A percentile compares a stretch with the other conserved stretches of the same genome.
These are phyloP conservation scores for Phylloporus arenicola DNA, from an alignment of 768 basidiomycete species.

Conservation along the genomic window DNA sequence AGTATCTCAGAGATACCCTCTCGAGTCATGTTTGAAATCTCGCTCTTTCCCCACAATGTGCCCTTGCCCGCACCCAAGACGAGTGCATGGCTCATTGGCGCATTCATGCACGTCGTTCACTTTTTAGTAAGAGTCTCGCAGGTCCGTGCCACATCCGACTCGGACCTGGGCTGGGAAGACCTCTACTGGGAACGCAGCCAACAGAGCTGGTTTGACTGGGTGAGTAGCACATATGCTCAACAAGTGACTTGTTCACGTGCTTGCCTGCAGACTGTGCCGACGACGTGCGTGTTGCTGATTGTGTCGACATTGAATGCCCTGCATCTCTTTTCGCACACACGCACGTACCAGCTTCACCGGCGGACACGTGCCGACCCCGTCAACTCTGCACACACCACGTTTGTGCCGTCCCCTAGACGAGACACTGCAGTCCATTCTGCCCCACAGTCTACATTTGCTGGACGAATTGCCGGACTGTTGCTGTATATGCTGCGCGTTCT, in stretches of 20 bases:
- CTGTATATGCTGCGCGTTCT: conserved; percentile 31
- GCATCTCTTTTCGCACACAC: conserved; percentile 66
- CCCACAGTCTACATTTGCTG: conserved; percentile 39
- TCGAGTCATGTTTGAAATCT: conserved; percentile 69
- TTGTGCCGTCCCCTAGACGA: conserved; percentile 45
- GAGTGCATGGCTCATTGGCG: conserved; percentile 62
- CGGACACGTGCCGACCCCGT: conserved; percentile 52
- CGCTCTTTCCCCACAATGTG: conserved; percentile 75
- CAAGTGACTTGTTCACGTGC: conserved; percentile 7
- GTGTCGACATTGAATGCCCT: conserved; percentile 55
- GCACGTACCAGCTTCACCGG: conserved; percentile 62
- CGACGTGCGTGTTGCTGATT: conserved; percentile 50
- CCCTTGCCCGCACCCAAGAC: conserved; percentile 65
- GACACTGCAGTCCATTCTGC: conserved; percentile 15
- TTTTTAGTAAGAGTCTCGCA: conserved; percentile 59
- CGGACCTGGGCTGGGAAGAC: conserved; percentile 75
- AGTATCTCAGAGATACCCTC: conserved; percentile 69
- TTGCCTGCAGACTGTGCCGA: conserved; percentile 53
- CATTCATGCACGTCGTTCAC: conserved; percentile 60
- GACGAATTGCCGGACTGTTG: conserved; percentile 34
- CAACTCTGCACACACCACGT: conserved; percentile 63
- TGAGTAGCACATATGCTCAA: conserved; percentile 30
- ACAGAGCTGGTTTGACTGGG: conserved; percentile 78
- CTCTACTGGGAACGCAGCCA: conserved; percentile 64
- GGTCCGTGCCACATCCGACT: conserved; percentile 50